phyloP scores from a whole-genome alignment of 495 filamentous ascomycete genomes.

The Thermochaetoides thermophila region DNA sequence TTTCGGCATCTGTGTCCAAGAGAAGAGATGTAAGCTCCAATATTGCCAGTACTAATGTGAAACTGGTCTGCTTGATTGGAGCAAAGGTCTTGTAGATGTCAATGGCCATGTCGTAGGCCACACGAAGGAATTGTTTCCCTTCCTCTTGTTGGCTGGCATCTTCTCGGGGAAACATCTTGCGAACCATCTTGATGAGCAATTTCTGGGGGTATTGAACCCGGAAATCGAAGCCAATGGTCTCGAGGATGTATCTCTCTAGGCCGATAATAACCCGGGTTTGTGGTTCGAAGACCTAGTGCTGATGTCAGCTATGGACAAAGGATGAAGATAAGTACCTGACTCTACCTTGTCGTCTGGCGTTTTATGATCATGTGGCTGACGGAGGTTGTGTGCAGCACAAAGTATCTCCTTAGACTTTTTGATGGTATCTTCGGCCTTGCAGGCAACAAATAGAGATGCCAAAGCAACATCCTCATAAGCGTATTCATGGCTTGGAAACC shows the following conservation, averaged over 20 bases:
- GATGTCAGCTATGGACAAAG: background rate
- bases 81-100: conserved; percentile 89
- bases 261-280: conserved; percentile 66
- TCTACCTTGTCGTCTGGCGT: conserved; percentile 69
- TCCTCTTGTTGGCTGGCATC: conserved; percentile 5
- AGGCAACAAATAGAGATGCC: conserved; percentile 77
- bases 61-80: conserved; percentile 72
- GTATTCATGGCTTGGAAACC: conserved; percentile 61
- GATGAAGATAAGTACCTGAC: background rate
- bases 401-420: conserved; percentile 93
- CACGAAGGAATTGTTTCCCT: conserved; percentile 35
- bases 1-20: conserved; percentile 32
- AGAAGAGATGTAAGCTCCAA: conserved; percentile 66
- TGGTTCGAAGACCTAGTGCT: conserved; percentile 55
- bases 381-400: conserved; percentile 78
- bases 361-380: conserved; percentile 55
- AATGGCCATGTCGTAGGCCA: conserved; percentile 65
- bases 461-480: conserved; percentile 60
- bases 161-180: conserved; percentile 27
- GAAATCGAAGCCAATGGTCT: conserved; percentile 85
- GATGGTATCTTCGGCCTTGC: conserved; percentile 94
- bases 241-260: conserved; percentile 86
- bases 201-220: conserved; percentile 80
- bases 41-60: conserved; percentile 66
- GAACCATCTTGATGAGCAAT: conserved; percentile 58